These are phyloP conservation scores for Colletotrichum lupini DNA, from an alignment of 2,329 filamentous ascomycete genomes.

Conservation along the genomic window DNA sequence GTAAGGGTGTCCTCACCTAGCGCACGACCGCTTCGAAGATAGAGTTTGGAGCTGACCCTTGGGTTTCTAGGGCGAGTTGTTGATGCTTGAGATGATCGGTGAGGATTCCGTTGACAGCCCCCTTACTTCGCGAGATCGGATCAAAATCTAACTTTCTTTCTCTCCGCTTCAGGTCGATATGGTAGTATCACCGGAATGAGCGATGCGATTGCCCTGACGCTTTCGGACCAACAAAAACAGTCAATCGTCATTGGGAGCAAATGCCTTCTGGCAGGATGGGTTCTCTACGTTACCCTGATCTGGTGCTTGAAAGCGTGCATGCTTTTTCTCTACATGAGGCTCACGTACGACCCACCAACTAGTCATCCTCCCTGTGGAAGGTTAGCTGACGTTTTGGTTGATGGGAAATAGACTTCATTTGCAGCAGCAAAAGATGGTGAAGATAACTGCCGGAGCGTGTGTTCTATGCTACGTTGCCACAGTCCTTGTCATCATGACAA, in stretches of 20 bases:
- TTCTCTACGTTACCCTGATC: conserved; percentile 53
- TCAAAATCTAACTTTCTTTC: conserved; percentile 16
- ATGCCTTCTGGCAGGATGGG: conserved; percentile 50
- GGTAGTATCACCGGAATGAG: conserved; percentile 40
- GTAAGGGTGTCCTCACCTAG: conserved; percentile 36
- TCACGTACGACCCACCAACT: conserved; percentile 1
- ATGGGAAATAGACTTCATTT: conserved; percentile 35
- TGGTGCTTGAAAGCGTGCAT: conserved; percentile 56
- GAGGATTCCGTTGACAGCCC: background rate
- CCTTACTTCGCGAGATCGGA: background rate
- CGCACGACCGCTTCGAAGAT: background rate
- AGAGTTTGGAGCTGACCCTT: background rate
- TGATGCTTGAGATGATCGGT: conserved; percentile 28
- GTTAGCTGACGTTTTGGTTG: background rate
- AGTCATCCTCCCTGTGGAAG: accelerated
- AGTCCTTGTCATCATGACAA: conserved; percentile 37
- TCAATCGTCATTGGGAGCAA: conserved; percentile 39
- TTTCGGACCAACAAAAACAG: conserved; percentile 30
- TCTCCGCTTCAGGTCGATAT: conserved; percentile 38
- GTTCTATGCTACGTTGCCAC: conserved; percentile 36
- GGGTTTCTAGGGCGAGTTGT: background rate
- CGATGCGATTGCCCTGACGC: conserved; percentile 34
- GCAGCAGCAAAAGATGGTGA: conserved; percentile 37
- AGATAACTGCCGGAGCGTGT: conserved; percentile 35
- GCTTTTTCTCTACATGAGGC: conserved; percentile 50